Conservation (phyloP, 2,329 filamentous ascomycete species). For the Ascochyta viciae-villosae region DNA sequence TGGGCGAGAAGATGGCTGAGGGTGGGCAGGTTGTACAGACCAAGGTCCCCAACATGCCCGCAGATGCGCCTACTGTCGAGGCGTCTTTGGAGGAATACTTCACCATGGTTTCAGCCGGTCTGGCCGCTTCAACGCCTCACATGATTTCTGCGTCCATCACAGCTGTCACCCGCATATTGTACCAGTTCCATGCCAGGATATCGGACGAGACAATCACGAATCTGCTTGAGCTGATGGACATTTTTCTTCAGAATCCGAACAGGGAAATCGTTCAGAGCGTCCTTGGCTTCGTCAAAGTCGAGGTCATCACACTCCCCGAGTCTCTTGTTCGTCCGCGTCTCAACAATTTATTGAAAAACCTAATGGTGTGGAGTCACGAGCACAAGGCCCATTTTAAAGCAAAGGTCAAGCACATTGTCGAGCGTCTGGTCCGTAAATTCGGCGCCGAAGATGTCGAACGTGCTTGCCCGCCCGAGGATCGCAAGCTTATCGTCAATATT, state of each 20-base stretch:
- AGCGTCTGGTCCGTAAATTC: constrained; percentile 91
- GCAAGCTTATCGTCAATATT: constrained; percentile 91
- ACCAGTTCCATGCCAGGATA: constrained; percentile 81
- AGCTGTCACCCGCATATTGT: constrained; percentile 89
- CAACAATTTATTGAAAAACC: constrained; percentile 79
- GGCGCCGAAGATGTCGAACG: constrained; percentile 81
- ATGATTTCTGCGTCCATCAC: constrained; percentile 99
- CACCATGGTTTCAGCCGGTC: constrained; percentile 96
- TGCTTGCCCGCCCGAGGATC: constrained; percentile 82
- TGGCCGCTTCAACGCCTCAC: constrained; percentile 90
- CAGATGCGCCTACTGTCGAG: constrained; percentile 75
- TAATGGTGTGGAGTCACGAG: constrained; percentile 96
- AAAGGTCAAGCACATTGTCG: constrained; percentile 97
- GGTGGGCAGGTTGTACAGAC: constrained; percentile 81
- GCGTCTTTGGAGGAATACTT: constrained; percentile 94
- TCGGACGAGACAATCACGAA: constrained; percentile 76
- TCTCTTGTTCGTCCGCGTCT: constrained; percentile 81
- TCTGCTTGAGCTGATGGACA: constrained; percentile 90
- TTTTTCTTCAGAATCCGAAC: constrained; percentile 96
- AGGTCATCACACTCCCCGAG: constrained; percentile 82
- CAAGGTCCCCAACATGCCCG: constrained; percentile 85
- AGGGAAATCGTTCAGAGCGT: constrained; percentile 95
- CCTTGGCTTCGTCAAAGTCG: constrained; percentile 95
- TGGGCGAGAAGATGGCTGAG: constrained; percentile 82
- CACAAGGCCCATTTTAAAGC: constrained; percentile 97